Evolutionary conservation across 768 basidiomycete species (phyloP).

Genomic region (Chalciporus chontae): DNA sequence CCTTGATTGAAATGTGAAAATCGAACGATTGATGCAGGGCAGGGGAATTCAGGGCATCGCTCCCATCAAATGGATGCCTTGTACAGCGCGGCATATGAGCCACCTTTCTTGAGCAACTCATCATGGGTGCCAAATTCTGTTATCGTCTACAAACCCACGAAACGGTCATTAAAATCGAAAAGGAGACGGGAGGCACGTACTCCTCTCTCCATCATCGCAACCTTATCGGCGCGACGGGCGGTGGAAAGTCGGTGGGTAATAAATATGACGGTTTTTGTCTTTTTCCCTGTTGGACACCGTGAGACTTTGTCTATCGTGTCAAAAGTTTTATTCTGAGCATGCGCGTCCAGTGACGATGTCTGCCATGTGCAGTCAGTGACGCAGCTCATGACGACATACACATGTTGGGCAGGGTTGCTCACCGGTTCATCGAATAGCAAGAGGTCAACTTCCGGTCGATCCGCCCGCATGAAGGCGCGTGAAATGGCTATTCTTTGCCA

Average conservation of each 20-base stretch:
- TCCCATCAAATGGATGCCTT: conserved; percentile 56
- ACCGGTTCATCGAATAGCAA: conserved; percentile 85
- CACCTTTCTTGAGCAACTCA: conserved; percentile 55
- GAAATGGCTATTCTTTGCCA: conserved; percentile 88
- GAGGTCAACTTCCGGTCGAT: conserved; percentile 70
- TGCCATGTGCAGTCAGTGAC: conserved; percentile 25
- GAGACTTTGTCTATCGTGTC: conserved; percentile 70
- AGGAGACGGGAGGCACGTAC: conserved; percentile 32
- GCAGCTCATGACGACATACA: conserved; percentile 3
- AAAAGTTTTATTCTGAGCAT: conserved; percentile 77
- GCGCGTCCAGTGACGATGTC: conserved; percentile 79
- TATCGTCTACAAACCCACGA: conserved; percentile 48
- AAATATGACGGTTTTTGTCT: conserved; percentile 71
- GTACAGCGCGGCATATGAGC: conserved; percentile 68
- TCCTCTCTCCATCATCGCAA: conserved; percentile 83
- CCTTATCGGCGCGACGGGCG: conserved; percentile 79
- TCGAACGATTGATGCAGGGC: conserved; percentile 5
- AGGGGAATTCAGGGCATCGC: background rate
- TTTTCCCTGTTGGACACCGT: conserved; percentile 49
- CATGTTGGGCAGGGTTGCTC: conserved; percentile 24
- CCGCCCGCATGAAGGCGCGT: conserved; percentile 82
- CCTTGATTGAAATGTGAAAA: conserved; percentile 14
- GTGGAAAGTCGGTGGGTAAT: conserved; percentile 82
- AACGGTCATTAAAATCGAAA: conserved; percentile 21
- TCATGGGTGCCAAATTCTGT: conserved; percentile 75